Evolutionary conservation across 768 basidiomycete genomes (phyloP), one percentile per base, ranked within the genome.

Genomic region (Termitomyces bulborhizus): DNA sequence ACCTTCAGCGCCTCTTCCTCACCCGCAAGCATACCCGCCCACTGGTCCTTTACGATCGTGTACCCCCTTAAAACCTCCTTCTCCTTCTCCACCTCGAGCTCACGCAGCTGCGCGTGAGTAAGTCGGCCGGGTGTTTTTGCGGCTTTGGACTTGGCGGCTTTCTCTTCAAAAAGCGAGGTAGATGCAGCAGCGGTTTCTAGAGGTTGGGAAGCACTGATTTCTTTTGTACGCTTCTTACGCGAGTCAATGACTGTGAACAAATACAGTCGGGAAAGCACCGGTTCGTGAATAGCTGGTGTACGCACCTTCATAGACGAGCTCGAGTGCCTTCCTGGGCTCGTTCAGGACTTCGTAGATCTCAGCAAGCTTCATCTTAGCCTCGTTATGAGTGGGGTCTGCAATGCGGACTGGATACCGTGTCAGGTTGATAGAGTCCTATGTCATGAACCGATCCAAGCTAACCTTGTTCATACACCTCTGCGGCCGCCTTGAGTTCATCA

Each of bases 291-390:
- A 16, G 8, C 6, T 5, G 21, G n/a, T 36, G 9, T 8, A 44
- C 70, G 4, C 58, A 91, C 94, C 92, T 81, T 93, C 81, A 50
- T 86, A 86, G 13, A 95, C 88, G 0, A 97, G 71, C 6, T 89
- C 85, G 0, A 97, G 76, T 0, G 96, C 96, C 64, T 87, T 87
- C 15, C 84, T 75, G 1, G 88, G 84, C 59, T 93, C 83, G 43
- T 88, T 84, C 60, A 87, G 71, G 11, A 90, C 84, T 68, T 99
- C 96, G 60, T 93, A 91, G 13, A 94, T 82, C 59, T 90, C 90
- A 0, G 95, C 96, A 0, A 98, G 78, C 58, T 90, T 88, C 80
- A 95, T 85, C 68, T 93, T 93, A 27, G 86, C 87, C 29, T 94
- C 90, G 62, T 84, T 82, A 60, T 91, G 81, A 0, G 78, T 76